Base-by-base conservation (phyloP, 176 grass and related monocot genomes). In the Phoenix dactylifera region DNA sequence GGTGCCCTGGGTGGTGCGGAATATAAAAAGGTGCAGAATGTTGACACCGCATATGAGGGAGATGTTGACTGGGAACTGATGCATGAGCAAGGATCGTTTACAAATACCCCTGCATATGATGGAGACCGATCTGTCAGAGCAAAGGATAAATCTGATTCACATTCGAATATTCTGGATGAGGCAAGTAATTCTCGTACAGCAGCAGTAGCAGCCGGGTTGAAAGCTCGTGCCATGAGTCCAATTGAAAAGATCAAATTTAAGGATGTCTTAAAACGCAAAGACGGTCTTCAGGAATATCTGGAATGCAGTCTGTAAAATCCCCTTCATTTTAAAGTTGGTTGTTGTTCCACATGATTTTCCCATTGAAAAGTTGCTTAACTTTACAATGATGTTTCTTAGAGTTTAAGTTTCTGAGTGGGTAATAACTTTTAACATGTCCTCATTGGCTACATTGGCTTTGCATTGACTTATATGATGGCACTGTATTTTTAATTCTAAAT, bases 181-280 rank as follows among this genome's bases (percentile, higher is more conserved):
- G 52, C 55, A 55, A 39, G 64, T 70, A 55, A 79, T 79, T 57
- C 53, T 71, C 66, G 72, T 78, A 57, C 74, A 62, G 84, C 82
- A 69, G 88, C 88, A 52, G 76, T 98, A 39, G 68, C 76, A 68
- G 78, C 87, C 78, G 93, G 93, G 54, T 76, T 98, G 32, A 98
- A 92, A 71, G 79, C 84, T 19, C 66, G 66, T 51, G 64, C 81
- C 71, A 16, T 89, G 80, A 78, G 57, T 69, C 79, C 84, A 50
- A 86, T 98, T 74, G 93, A 98, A 78, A 98, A 98, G 76, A 74
- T 92, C 59, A 98, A 80, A 70, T 98, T 98, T 59, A 98, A 80
- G 59, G 93, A 98, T 60, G 58, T 92, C 50, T 73, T 98, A 72
- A 98, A 82, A 74, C 88, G 71, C 49, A 92, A 85, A 77, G 93